Evolutionary conservation across 2,329 filamentous ascomycete genomes (phyloP), one percentile per base, ranked within the genome.

Genomic region (Trichoderma cornu-damae): DNA sequence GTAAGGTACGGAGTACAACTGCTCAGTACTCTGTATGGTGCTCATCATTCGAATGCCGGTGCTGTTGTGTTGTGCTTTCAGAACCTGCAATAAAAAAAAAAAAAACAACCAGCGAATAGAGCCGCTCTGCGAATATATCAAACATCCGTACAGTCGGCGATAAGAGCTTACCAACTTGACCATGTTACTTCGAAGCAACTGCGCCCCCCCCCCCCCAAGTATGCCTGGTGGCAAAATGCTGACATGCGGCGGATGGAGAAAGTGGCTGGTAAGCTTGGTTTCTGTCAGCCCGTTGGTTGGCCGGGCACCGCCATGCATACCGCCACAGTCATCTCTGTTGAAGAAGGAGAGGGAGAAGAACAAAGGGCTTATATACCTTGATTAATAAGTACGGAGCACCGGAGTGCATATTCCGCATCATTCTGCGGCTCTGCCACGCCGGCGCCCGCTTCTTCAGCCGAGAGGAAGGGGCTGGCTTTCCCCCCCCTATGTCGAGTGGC

Each of bases 201-300:
- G 51, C 43, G 22, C 42, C 42, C 34, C 42, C 26, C 12, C 34
- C 32, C n/a, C n/a, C n/a, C n/a, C n/a, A n/a, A n/a, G n/a, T n/a
- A n/a, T n/a, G n/a, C n/a, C n/a, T n/a, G 34, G 52, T 55, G 52
- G 52, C 52, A 38, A 55, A 46, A 47, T 55, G 52, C 52, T 55
- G 52, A 55, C 52, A 46, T n/a, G n/a, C n/a, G 52, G 52, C 42
- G 12, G 30, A 37, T 55, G 50, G 38, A 28, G 9, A 24, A n/a
- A 47, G 52, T 55, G 40, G 40, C 52, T 55, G 52, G 52, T 55
- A 55, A 43, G 49, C 49, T 32, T 55, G 52, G 40, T 47, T 55
- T 52, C 46, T 55, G 52, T 55, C 52, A 46, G 32, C 32, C n/a
- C 52, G n/a, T 46, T 16, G 9, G 42, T 20, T 55, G 40, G 52